Conservation (phyloP, 352 stramenopile species). For the Phytophthora syringae region DNA sequence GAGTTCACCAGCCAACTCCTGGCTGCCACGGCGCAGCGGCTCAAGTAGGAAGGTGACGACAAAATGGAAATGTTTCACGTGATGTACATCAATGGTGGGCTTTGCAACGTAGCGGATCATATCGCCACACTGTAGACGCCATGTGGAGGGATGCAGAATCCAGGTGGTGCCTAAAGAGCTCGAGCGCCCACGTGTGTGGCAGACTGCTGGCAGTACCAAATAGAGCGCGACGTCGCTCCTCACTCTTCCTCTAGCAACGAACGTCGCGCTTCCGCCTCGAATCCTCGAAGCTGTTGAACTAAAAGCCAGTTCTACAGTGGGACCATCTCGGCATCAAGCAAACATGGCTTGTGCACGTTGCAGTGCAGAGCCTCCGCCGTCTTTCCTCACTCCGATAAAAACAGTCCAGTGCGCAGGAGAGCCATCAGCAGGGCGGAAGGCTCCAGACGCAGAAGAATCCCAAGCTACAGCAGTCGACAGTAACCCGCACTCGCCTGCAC, state of each 20-base stretch:
- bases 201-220: not conserved
- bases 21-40: constrained; percentile 60
- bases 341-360: constrained; percentile 19
- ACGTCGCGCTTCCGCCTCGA: constrained; percentile 1
- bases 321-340: not conserved
- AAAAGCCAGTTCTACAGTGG: constrained; percentile 32
- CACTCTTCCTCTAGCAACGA: constrained; percentile 2
- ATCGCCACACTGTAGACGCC: constrained; percentile 3
- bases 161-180: constrained; percentile 8
- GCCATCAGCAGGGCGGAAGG: constrained; percentile 21
- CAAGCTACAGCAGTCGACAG: constrained; percentile 17
- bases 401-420: constrained; percentile 32
- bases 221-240: not conserved
- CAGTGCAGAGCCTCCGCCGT: constrained; percentile 3
- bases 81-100: constrained; percentile 5
- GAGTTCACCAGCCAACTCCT: constrained; percentile 82
- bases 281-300: constrained; percentile 6
- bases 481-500: constrained; percentile 1
- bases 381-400: constrained; percentile 30
- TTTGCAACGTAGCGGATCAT: constrained; percentile 3
- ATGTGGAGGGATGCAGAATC: constrained; percentile 22
- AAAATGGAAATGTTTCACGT: constrained; percentile 37
- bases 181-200: not conserved
- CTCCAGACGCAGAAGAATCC: constrained; percentile 14
- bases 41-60: constrained; percentile 54